Percentiles rank a stretch among this genome's conserved stretches.
Conservation (phyloP, 2,329 filamentous ascomycete genomes). For the Paraconiothyrium brasiliense region DNA sequence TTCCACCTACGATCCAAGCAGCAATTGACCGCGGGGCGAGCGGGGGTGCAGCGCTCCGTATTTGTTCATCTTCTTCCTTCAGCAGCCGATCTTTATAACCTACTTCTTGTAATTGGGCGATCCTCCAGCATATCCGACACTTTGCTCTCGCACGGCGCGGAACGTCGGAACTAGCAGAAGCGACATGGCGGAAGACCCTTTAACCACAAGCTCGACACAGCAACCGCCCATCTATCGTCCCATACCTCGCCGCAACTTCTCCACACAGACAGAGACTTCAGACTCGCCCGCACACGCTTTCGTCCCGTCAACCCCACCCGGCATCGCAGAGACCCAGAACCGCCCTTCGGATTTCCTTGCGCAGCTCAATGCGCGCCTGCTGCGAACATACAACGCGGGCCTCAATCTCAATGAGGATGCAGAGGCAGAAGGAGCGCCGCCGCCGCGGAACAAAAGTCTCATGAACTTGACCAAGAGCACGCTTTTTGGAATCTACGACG, state of each 20-base stretch:
- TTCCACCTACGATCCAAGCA: constrained; percentile 15
- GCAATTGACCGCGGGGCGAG: constrained; percentile 18
- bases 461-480: constrained; percentile 90
- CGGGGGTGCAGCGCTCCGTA: constrained; percentile 6
- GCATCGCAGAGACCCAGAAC: constrained; percentile 29
- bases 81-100: not conserved
- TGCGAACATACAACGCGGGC: constrained; percentile 39
- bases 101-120: constrained; percentile 16
- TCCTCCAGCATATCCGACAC: constrained; percentile 1
- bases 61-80: constrained; percentile 5
- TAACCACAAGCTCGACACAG: constrained; percentile 30
- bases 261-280: constrained; percentile 30
- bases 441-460: constrained; percentile 75
- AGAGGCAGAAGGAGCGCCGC: constrained; percentile 41
- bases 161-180: constrained; percentile 13
- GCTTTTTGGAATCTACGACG: constrained; percentile 86
- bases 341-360: constrained; percentile 47
- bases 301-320: constrained; percentile 28
- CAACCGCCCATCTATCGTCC: constrained; percentile 49
- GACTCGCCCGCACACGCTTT: constrained; percentile 40
- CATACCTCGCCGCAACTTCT: constrained; percentile 50
- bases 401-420: constrained; percentile 24
- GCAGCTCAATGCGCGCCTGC: constrained; percentile 48
- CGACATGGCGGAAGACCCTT: constrained; percentile 42
- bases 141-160: constrained; percentile 7